Base-by-base conservation (phyloP, 495 filamentous ascomycete genomes). In the Filosporella fistucella region DNA sequence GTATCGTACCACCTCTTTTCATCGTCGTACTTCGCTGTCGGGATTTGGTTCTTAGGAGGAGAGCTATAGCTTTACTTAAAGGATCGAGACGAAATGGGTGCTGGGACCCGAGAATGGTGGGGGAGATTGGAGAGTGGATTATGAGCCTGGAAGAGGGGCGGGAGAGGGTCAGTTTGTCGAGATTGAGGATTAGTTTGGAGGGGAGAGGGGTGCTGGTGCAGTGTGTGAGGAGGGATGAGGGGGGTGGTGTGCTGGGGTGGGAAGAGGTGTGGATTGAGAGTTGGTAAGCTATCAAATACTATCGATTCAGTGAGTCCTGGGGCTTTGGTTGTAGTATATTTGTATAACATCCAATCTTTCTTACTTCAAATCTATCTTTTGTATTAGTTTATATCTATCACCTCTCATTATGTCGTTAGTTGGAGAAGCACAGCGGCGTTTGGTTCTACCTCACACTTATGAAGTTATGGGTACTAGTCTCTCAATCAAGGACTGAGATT, bases 81-180 rank as follows among this genome's bases (percentile, higher is more conserved):
- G 20, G 23, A 13, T 17, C 24, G 40, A 12, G 14, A 4, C 20
- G 18, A 0, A 25, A 43, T 16, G 40, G 40, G 10, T 25, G 23
- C 6, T 43, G 40, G 40, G 40, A 43, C 13, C 40, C 23, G 16
- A 16, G 23, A 10, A 43, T 30, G 10, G 30, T 43, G 9, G 40
- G 23, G 4, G 11, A 16, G 11, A 16, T 43, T 23, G 40, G 40
- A 24, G 17, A 24, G 12, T 43, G 40, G 40, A 43, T 43, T 0
- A 43, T 43, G 40, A 14, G 30, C 23, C 5, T 43, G 10, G 40
- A 43, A 43, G 40, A 43, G 16, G 40, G 16, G 1, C 23, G 24
- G 11, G 18, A 17, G 12, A 43, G 40, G 20, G 40, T 43, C 10
- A 23, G 26, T 7, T 17, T 43, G 13, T n/a, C 40, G 13, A 29